These are phyloP conservation scores for Austroboletus olivaceoglutinosus DNA, from an alignment of 1,284 basidiomycete species.

Conservation along the genomic window DNA sequence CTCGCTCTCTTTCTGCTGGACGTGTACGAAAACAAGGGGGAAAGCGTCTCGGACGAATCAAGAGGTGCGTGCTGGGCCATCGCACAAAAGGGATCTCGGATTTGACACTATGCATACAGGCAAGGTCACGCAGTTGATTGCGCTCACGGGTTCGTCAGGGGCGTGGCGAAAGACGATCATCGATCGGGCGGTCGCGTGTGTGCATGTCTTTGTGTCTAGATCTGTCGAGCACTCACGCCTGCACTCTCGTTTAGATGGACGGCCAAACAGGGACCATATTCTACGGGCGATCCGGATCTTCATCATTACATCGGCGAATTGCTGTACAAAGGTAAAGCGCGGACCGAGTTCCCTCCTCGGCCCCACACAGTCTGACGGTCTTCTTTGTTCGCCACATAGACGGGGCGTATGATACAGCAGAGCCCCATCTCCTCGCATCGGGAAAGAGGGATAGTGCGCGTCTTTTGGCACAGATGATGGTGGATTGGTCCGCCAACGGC, in stretches of 20 bases:
- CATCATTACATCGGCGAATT: conserved; percentile 88
- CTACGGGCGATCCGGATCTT: conserved; percentile 81
- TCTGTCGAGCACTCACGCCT: conserved; percentile 10
- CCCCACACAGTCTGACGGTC: not conserved
- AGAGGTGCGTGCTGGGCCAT: conserved; percentile 54
- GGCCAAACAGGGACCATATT: conserved; percentile 67
- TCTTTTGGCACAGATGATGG: conserved; percentile 81
- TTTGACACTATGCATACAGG: conserved; percentile 39
- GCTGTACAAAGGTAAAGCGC: conserved; percentile 73
- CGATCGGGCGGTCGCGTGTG: conserved; percentile 75
- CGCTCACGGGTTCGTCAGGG: conserved; percentile 69
- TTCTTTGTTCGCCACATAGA: conserved; percentile 45
- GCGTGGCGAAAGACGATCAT: conserved; percentile 80
- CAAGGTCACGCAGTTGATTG: conserved; percentile 79
- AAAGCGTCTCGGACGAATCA: conserved; percentile 67
- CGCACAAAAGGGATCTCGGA: not conserved
- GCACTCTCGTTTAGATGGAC: conserved; percentile 63
- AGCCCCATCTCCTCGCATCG: conserved; percentile 77
- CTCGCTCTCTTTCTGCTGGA: conserved; percentile 75
- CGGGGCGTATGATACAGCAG: conserved; percentile 69
- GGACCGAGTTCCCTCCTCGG: not conserved
- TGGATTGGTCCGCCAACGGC: conserved; percentile 65
- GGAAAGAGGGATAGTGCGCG: conserved; percentile 86
- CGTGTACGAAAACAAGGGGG: conserved; percentile 72
- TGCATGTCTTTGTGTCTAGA: conserved; percentile 16